Base-by-base conservation (phyloP, 129 eudicot species). In the Flaveria robusta region DNA sequence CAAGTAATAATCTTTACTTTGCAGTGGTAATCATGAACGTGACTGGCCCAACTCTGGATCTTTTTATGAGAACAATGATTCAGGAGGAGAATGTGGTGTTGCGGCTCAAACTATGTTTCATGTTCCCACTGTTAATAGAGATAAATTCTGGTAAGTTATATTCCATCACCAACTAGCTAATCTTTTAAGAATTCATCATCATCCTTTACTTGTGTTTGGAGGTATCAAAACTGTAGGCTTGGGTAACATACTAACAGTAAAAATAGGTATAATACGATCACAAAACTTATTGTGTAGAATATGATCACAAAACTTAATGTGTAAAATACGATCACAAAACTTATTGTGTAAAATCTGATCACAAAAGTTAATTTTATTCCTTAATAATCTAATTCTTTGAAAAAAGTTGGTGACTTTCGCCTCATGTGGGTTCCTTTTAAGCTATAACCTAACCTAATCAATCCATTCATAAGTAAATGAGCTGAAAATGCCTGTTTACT, bases 31-130 rank as follows among this genome's bases (percentile, higher is more conserved):
- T 74, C 97, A 91, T 63, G 93, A 88, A 80, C 86, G 93, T 12
- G 93, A 88, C 65, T 88, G 89, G 91, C 93, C 93, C 23, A 83
- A 77, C 31, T 77, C 91, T 15, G 91, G 97, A 62, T 88, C 97
- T 68, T 84, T 91, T 58, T 91, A 91, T 19, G 81, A 65, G n/a
- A 75, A 41, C 74, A 63, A 71, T 34, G 97, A 88, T 79, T 91
- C 97, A 11, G 97, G 93, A 51, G 97, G 97, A 41, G 97, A 91
- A 86, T 91, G 97, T 66, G 97, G 93, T 74, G 93, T 88, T 29
- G 72, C 70, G 5, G 93, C 91, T 15, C 83, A 86, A 74, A 86
- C 86, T 59, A 86, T 84, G 88, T 91, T 86, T 69, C 82, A 83
- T 13, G 86, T 79, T 70, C 97, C 97, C 58, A 82, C 94, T 9